A percentile compares a stretch with the other conserved stretches of the same genome.
phyloP scores from a whole-genome alignment of 495 filamentous ascomycete species.

The Hyaloscypha variabilis region DNA sequence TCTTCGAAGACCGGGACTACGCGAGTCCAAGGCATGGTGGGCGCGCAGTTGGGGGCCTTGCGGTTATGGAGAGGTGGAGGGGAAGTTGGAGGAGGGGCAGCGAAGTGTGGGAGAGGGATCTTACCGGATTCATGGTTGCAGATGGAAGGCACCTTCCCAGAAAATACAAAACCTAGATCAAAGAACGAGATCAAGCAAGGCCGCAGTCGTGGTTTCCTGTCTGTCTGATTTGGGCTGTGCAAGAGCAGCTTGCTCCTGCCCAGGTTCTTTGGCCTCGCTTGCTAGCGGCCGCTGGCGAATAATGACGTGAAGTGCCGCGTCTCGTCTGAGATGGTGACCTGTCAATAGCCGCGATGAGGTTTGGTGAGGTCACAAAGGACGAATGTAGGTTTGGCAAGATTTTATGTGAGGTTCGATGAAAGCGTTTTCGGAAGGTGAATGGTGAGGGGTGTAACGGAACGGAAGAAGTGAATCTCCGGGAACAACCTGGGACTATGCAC shows the following conservation, averaged over 20 bases:
- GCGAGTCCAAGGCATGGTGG: not conserved
- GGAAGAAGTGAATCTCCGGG: no score
- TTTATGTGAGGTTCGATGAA: no score
- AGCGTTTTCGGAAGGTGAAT: no score
- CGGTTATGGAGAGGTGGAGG: slow-evolving; percentile 12
- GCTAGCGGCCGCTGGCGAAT: slow-evolving; percentile 1
- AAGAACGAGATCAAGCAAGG: slow-evolving; percentile 12
- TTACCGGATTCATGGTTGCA: slow-evolving; percentile 34
- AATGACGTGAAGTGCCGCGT: not conserved
- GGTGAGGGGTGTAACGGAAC: no score
- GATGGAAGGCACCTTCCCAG: slow-evolving; percentile 26
- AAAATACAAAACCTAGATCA: slow-evolving; percentile 20
- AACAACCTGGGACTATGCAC: no score
- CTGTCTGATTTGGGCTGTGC: not conserved
- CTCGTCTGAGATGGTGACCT: not conserved
- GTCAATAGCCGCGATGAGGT: not conserved
- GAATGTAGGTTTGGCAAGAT: not conserved
- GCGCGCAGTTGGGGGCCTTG: not conserved
- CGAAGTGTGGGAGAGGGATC: not conserved
- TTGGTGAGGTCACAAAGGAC: not conserved
- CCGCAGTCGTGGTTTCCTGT: slow-evolving; percentile 1
- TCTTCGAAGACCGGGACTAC: slow-evolving; percentile 2
- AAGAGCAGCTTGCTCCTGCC: not conserved
- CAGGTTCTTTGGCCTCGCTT: slow-evolving; percentile 7
- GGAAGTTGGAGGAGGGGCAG: slow-evolving; percentile 1